phyloP scores from a whole-genome alignment of 2,329 filamentous ascomycete genomes.

The Aspergillus sp. region DNA sequence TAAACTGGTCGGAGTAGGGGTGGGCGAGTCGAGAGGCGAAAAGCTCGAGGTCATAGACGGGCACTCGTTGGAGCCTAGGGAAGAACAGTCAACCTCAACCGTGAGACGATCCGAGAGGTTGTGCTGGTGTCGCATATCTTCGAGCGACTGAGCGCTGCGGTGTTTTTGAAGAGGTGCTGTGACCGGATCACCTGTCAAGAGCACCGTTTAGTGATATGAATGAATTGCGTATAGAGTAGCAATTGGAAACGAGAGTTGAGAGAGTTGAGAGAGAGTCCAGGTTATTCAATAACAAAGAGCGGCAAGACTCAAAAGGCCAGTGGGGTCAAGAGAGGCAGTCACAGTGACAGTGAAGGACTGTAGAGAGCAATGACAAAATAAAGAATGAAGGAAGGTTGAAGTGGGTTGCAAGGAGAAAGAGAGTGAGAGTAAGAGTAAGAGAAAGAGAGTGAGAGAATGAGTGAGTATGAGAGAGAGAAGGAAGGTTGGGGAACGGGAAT shows the following conservation, averaged over 20 bases:
- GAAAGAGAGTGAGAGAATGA: constrained; percentile 11
- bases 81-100: constrained; percentile 40
- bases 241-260: neutral
- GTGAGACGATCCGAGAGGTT: constrained; percentile 39
- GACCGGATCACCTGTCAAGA: constrained; percentile 30
- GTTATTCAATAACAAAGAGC: neutral
- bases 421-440: constrained; percentile 16
- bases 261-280: neutral
- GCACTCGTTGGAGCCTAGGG: constrained; percentile 40
- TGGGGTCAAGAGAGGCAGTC: constrained; percentile 1
- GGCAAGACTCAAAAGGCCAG: neutral
- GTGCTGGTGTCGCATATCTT: constrained; percentile 41
- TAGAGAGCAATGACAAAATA: constrained; percentile 16
- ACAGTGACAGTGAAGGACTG: constrained; percentile 9
- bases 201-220: constrained; percentile 22
- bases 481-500: constrained; percentile 30
- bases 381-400: constrained; percentile 23
- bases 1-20: constrained; percentile 39
- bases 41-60: constrained; percentile 42
- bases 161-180: constrained; percentile 27
- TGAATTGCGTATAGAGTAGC: neutral
- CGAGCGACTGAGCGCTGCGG: constrained; percentile 29
- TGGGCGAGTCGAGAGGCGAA: constrained; percentile 42
- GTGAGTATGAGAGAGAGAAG: constrained; percentile 19
- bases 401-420: constrained; percentile 14